phyloP scores from a whole-genome alignment of 768 basidiomycete species.

The Auriscalpium vulgare region DNA sequence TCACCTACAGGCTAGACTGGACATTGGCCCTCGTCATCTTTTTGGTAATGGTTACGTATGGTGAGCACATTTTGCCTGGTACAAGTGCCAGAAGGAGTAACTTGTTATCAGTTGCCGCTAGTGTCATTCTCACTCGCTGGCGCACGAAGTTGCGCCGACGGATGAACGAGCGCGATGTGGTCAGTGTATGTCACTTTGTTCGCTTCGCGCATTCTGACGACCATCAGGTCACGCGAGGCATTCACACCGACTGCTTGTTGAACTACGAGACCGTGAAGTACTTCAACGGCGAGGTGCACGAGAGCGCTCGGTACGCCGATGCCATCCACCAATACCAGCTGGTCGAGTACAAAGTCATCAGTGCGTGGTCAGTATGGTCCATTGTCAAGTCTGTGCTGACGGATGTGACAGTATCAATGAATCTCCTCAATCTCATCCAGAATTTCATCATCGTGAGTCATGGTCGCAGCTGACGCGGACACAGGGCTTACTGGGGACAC shows the following conservation, averaged over 20 bases:
- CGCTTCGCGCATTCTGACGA: not conserved
- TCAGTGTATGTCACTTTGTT: constrained; percentile 24
- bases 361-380: constrained; percentile 31
- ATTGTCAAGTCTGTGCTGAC: not conserved
- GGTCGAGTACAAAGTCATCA: constrained; percentile 65
- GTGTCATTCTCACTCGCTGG: constrained; percentile 57
- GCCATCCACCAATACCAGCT: constrained; percentile 70
- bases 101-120: constrained; percentile 33
- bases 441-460: constrained; percentile 68
- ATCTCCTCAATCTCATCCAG: constrained; percentile 69
- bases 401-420: constrained; percentile 47
- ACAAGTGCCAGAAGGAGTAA: not conserved
- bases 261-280: constrained; percentile 87
- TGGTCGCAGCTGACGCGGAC: not conserved
- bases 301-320: constrained; percentile 59
- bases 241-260: constrained; percentile 73
- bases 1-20: constrained; percentile 58
- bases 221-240: constrained; percentile 62
- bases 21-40: constrained; percentile 59
- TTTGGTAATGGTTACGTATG: constrained; percentile 66
- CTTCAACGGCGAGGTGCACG: constrained; percentile 81
- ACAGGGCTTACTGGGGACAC: not conserved
- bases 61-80: constrained; percentile 27
- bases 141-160: constrained; percentile 65
- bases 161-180: constrained; percentile 81